These are phyloP conservation scores for Aureobasidium subglaciale DNA, from an alignment of 2,329 filamentous ascomycete species.

Conservation along the genomic window DNA sequence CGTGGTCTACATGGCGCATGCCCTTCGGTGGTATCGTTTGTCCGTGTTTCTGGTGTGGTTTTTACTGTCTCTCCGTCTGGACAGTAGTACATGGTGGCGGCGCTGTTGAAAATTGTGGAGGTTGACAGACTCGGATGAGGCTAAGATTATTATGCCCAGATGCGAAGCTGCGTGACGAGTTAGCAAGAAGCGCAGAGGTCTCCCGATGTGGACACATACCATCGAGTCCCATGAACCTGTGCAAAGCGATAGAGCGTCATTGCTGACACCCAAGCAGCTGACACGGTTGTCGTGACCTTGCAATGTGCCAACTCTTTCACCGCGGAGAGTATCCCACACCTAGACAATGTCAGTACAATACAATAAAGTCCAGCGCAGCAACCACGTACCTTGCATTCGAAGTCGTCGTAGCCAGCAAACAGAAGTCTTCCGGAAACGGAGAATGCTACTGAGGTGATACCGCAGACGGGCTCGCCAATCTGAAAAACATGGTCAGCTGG, in stretches of 20 bases:
- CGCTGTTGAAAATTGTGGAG: neutral
- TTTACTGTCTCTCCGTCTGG: neutral
- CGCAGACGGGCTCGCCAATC: slow-evolving; percentile 96
- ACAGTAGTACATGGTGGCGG: neutral
- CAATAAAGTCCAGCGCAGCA: neutral
- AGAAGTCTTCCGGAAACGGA: slow-evolving; percentile 92
- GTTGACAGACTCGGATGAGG: neutral
- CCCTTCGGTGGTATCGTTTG: slow-evolving; percentile 10
- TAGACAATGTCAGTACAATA: slow-evolving; percentile 34
- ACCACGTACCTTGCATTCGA: slow-evolving; percentile 92
- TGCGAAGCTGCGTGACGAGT: slow-evolving; percentile 36
- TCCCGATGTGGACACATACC: slow-evolving; percentile 43
- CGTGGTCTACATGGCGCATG: slow-evolving; percentile 7
- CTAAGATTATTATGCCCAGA: slow-evolving; percentile 40
- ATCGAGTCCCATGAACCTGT: slow-evolving; percentile 99
- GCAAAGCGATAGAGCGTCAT: slow-evolving; percentile 97
- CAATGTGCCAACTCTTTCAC: slow-evolving; percentile 92
- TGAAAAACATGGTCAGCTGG: slow-evolving; percentile 36
- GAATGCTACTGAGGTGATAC: slow-evolving; percentile 96
- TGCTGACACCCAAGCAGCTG: slow-evolving; percentile 96
- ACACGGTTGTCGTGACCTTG: slow-evolving; percentile 98
- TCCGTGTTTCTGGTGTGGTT: neutral
- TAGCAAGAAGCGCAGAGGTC: neutral
- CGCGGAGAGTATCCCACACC: slow-evolving; percentile 97
- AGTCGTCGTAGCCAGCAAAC: slow-evolving; percentile 97